Evolutionary conservation across 805 yeast species (phyloP).

Genomic region (Metschnikowia reukaufii): DNA sequence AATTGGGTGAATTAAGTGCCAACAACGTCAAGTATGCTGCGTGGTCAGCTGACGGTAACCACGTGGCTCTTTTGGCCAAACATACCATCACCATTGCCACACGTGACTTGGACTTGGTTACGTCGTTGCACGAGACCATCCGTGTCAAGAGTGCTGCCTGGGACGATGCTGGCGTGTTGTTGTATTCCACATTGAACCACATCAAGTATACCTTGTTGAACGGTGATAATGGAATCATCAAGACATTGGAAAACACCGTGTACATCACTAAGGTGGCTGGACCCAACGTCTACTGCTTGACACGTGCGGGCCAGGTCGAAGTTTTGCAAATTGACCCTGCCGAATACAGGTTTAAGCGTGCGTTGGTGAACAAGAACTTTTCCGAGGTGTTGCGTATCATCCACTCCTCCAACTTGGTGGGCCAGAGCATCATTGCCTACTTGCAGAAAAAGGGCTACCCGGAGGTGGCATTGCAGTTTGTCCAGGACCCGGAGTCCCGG

Average conservation of each 20-base stretch:
- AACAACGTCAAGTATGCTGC: conserved; percentile 82
- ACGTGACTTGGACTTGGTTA: conserved; percentile 70
- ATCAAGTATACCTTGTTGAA: conserved; percentile 89
- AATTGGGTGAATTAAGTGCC: conserved; percentile 63
- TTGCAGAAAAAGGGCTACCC: conserved; percentile 95
- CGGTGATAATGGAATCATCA: conserved; percentile 94
- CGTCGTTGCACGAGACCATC: conserved; percentile 93
- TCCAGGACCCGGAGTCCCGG: conserved; percentile 92
- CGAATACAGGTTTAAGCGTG: conserved; percentile 93
- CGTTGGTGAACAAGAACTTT: conserved; percentile 85
- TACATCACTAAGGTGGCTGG: conserved; percentile 76
- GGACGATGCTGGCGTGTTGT: conserved; percentile 90
- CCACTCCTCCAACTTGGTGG: conserved; percentile 86
- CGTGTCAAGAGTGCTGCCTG: conserved; percentile 96
- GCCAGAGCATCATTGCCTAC: conserved; percentile 94
- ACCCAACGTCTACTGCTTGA: conserved; percentile 72
- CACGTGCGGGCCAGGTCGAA: conserved; percentile 83
- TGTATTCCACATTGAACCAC: conserved; percentile 93
- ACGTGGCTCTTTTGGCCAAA: conserved; percentile 84
- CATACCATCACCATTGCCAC: conserved; percentile 90
- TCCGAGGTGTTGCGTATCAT: conserved; percentile 89
- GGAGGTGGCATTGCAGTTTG: conserved; percentile 95
- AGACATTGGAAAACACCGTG: conserved; percentile 85
- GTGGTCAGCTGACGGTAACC: conserved; percentile 87
- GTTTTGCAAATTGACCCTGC: conserved; percentile 85